A percentile compares a stretch with the other conserved stretches of the same genome.
Conservation (phyloP, 1,139 yeast species). For the Pichia sorboxylosa region DNA sequence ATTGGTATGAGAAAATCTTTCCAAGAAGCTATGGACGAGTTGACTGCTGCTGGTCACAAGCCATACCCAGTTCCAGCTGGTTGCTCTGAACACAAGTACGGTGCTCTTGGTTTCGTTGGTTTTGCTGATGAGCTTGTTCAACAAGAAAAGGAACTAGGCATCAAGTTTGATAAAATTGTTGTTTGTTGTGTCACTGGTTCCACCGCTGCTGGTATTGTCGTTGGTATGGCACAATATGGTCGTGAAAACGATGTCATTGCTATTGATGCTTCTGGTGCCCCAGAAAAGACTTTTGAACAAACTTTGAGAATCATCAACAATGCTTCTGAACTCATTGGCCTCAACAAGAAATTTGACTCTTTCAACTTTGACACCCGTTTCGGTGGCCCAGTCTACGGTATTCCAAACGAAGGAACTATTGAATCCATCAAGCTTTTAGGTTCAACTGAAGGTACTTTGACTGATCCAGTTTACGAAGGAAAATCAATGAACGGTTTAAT, state of each 20-base stretch:
- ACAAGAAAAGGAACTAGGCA: slow-evolving; percentile 24
- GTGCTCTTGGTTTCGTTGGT: slow-evolving; percentile 26
- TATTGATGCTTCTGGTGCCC: slow-evolving; percentile 25
- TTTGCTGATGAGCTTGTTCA: slow-evolving; percentile 23
- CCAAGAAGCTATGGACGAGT: slow-evolving; percentile 20
- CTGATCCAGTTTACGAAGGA: slow-evolving; percentile 26
- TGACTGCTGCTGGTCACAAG: slow-evolving; percentile 17
- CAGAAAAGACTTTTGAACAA: slow-evolving; percentile 24
- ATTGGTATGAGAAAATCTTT: slow-evolving; percentile 25
- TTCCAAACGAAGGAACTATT: slow-evolving; percentile 25
- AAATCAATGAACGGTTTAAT: slow-evolving; percentile 24
- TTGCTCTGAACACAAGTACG: slow-evolving; percentile 25
- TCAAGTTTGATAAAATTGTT: slow-evolving; percentile 23
- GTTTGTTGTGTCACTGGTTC: slow-evolving; percentile 26
- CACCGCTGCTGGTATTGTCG: slow-evolving; percentile 24
- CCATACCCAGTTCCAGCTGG: slow-evolving; percentile 27
- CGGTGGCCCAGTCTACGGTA: slow-evolving; percentile 24
- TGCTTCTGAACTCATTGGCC: slow-evolving; percentile 22
- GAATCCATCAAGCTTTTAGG: slow-evolving; percentile 24
- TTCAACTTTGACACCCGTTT: slow-evolving; percentile 21
- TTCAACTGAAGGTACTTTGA: slow-evolving; percentile 23
- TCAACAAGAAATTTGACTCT: slow-evolving; percentile 18
- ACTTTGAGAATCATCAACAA: slow-evolving; percentile 23
- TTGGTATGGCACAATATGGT: slow-evolving; percentile 24
- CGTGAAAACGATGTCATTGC: slow-evolving; percentile 25